These are phyloP conservation scores for Eucalyptus urophylla DNA, from an alignment of 345 rosid species.

Conservation along the genomic window DNA sequence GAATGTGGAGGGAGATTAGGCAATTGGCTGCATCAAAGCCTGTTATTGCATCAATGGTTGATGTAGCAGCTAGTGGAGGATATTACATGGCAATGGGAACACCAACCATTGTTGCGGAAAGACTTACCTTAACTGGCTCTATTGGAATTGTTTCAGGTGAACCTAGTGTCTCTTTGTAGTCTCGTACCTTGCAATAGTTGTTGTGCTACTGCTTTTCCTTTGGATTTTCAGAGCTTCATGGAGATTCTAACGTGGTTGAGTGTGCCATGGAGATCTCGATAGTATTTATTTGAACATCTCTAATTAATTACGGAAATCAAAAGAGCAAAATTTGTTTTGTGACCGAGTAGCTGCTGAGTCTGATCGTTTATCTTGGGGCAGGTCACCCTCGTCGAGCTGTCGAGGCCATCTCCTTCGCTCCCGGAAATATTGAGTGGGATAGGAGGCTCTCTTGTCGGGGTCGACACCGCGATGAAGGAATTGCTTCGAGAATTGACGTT, in stretches of 20 bases:
- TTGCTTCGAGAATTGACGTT: slow-evolving; percentile 42
- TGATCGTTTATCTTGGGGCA: not conserved
- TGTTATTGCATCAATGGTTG: slow-evolving; percentile 87
- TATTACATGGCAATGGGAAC: slow-evolving; percentile 99
- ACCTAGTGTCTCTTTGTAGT: not conserved
- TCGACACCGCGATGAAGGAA: slow-evolving; percentile 48
- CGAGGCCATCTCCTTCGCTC: slow-evolving; percentile 61
- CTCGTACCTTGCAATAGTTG: not conserved
- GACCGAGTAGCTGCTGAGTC: not conserved
- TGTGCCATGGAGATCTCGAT: not conserved
- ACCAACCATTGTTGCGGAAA: slow-evolving; percentile 60
- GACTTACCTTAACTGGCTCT: slow-evolving; percentile 79
- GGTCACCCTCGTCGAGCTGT: slow-evolving; percentile 78
- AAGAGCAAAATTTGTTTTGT: not conserved
- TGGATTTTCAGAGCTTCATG: not conserved
- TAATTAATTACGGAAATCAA: not conserved
- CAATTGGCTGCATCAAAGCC: slow-evolving; percentile 77
- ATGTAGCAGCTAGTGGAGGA: slow-evolving; percentile 97
- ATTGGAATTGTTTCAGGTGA: slow-evolving; percentile 94
- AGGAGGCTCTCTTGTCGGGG: slow-evolving; percentile 61
- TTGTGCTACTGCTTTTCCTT: not conserved
- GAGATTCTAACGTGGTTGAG: not conserved
- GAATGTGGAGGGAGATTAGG: slow-evolving; percentile 90
- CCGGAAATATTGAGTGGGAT: slow-evolving; percentile 64
- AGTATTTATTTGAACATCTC: not conserved